Evolutionary conservation across 805 yeast species (phyloP), one percentile per base, ranked within the genome.

Genomic region (Candida nanaspora): DNA sequence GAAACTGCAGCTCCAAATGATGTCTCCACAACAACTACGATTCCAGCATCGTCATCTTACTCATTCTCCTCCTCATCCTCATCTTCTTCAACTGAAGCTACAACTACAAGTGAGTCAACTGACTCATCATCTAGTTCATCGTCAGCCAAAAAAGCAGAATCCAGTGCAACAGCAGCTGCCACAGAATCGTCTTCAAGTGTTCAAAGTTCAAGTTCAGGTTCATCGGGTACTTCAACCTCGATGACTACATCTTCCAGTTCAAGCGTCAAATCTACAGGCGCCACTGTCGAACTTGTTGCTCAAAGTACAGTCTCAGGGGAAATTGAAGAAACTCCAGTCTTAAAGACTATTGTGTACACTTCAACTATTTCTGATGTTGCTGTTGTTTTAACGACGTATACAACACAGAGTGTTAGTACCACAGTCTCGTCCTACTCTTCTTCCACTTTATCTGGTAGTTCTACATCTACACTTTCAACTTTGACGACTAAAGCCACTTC

Each of bases 311-410:
- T 52, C 15, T 38, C 50, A 9, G 42, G 48, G 11, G 48, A 49
- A n/a, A 40, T 44, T 21, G 51, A 50, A 41, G 34, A 42, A 9
- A 37, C 47, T 4, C 39, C 47, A 18, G 31, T 42, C 2, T 38
- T 46, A 19, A 45, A 47, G 37, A 44, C 49, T 0, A 31, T 43
- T 9, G 52, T 49, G 14, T 54, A 49, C 52, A 53, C 58, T n/a
- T 45, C 59, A 16, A 47, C 48, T 26, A 46, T 52, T 35, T 52
- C 55, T n/a, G 47, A 41, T 22, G 45, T 50, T 20, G 45, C 55
- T 9, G 59, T 55, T 27, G 50, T 45, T 23, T 46, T 54, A 42
- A 56, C 61, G 19, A 53, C 59, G 2, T 50, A 49, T 47, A 27
- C 41, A 30, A 16, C 31, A 1, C n/a, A 14, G 6, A 32, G 19